A percentile compares a stretch with the other conserved stretches of the same genome.
Conservation (phyloP, 495 filamentous ascomycete species). For the Aspergillus saccharolyticus region DNA sequence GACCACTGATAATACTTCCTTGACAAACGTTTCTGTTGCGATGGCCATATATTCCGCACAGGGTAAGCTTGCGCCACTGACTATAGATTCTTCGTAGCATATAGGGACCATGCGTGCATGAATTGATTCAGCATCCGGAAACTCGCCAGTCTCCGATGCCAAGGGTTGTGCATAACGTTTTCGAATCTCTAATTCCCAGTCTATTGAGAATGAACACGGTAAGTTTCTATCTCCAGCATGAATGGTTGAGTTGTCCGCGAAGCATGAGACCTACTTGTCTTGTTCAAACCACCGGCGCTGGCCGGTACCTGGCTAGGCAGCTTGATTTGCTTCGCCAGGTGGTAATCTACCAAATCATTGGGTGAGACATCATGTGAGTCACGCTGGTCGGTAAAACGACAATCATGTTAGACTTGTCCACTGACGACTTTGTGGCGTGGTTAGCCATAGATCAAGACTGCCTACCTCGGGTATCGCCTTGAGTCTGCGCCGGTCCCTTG, state of each 20-base stretch:
- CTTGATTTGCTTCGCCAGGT: constrained; percentile 60
- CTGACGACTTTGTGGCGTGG: neutral
- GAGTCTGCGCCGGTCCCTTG: constrained; percentile 77
- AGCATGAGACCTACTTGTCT: constrained; percentile 66
- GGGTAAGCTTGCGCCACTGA: constrained; percentile 62
- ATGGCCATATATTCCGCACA: constrained; percentile 84
- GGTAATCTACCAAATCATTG: constrained; percentile 64
- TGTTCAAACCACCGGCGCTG: constrained; percentile 76
- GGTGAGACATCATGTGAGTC: constrained; percentile 59
- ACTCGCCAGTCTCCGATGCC: constrained; percentile 85
- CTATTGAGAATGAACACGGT: constrained; percentile 34
- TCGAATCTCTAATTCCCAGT: constrained; percentile 87
- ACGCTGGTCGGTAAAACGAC: constrained; percentile 38
- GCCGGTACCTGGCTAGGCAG: constrained; percentile 70
- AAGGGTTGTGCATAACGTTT: constrained; percentile 87
- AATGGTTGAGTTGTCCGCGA: neutral
- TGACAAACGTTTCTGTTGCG: constrained; percentile 87
- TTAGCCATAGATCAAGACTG: neutral
- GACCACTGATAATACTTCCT: constrained; percentile 75
- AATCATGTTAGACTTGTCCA: constrained; percentile 11
- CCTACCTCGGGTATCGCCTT: constrained; percentile 68
- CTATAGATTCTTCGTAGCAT: constrained; percentile 86
- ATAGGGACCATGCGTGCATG: constrained; percentile 85
- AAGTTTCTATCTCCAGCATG: constrained; percentile 14
- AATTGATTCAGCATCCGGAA: constrained; percentile 76